Evolutionary conservation across 768 basidiomycete species (phyloP).

Genomic region (Suillus decipiens): DNA sequence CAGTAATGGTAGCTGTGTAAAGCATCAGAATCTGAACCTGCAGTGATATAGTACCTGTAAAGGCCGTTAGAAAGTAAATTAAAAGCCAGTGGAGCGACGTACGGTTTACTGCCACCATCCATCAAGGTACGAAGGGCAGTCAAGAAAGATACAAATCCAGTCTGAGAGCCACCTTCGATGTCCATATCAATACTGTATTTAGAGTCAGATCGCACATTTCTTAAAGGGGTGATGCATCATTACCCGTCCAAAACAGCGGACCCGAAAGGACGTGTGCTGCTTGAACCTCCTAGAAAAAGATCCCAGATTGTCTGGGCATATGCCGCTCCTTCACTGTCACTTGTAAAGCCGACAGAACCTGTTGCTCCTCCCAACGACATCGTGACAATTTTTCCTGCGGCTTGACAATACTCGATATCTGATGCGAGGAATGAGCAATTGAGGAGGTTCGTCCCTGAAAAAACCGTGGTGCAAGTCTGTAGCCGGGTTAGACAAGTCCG

Average conservation of each 20-base stretch:
- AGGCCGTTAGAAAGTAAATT: conserved; percentile 4
- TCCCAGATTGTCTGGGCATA: conserved; percentile 72
- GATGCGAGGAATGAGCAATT: conserved; percentile 61
- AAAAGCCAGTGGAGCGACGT: conserved; percentile 15
- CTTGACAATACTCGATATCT: conserved; percentile 66
- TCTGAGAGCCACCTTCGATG: conserved; percentile 45
- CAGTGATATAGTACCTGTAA: conserved; percentile 46
- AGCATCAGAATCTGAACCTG: conserved; percentile 27
- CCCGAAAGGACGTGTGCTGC: conserved; percentile 69
- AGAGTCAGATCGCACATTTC: background rate
- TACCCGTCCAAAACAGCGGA: conserved; percentile 73
- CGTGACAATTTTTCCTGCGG: conserved; percentile 61
- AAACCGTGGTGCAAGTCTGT: conserved; percentile 64
- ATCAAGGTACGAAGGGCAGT: conserved; percentile 29
- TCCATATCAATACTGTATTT: conserved; percentile 42
- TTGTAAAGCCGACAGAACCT: conserved; percentile 60
- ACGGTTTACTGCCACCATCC: conserved; percentile 30
- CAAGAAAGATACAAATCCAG: conserved; percentile 32
- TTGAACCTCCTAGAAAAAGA: conserved; percentile 66
- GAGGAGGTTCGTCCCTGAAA: conserved; percentile 61
- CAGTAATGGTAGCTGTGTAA: background rate
- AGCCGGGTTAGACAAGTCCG: background rate
- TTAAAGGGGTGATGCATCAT: conserved; percentile 5
- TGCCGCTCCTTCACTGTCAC: conserved; percentile 53
- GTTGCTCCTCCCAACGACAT: conserved; percentile 63